Conservation (phyloP, 208 protist genomes). For the Trypanosoma lewisi region DNA sequence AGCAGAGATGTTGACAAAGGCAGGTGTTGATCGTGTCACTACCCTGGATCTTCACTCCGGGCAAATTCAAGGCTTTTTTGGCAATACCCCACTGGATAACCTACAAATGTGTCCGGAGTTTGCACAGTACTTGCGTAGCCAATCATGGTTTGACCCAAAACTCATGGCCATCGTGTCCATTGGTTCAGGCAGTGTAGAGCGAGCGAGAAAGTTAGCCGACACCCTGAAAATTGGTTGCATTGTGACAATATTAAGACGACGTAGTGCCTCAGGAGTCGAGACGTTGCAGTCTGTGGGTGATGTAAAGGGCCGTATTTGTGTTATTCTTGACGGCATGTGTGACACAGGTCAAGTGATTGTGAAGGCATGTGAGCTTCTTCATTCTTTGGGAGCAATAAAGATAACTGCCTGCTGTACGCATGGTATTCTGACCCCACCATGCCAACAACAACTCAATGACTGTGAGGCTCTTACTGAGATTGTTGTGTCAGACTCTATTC, state of each 20-base stretch:
- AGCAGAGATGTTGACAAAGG: slow-evolving; percentile 89
- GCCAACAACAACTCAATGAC: slow-evolving; percentile 84
- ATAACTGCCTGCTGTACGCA: slow-evolving; percentile 95
- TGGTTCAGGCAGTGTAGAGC: slow-evolving; percentile 94
- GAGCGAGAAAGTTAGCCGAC: slow-evolving; percentile 89
- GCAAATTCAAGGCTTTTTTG: slow-evolving; percentile 97
- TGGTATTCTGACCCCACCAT: slow-evolving; percentile 89
- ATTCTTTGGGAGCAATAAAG: slow-evolving; percentile 85
- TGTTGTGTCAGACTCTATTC: slow-evolving; percentile 93
- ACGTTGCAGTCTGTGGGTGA: slow-evolving; percentile 94
- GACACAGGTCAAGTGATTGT: slow-evolving; percentile 95
- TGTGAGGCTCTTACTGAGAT: slow-evolving; percentile 85
- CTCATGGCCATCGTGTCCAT: slow-evolving; percentile 93
- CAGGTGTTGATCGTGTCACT: slow-evolving; percentile 90
- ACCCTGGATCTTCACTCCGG: slow-evolving; percentile 94
- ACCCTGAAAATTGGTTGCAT: slow-evolving; percentile 85
- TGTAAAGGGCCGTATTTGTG: slow-evolving; percentile 88
- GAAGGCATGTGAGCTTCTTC: slow-evolving; percentile 91
- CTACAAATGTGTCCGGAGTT: slow-evolving; percentile 86
- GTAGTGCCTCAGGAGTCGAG: slow-evolving; percentile 77
- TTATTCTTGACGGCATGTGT: slow-evolving; percentile 97
- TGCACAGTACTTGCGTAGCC: slow-evolving; percentile 57
- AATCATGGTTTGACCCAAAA: slow-evolving; percentile 74
- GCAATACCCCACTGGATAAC: slow-evolving; percentile 92
- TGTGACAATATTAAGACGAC: slow-evolving; percentile 95